Percentiles rank a stretch among this genome's conserved stretches.
Evolutionary conservation across 2,329 filamentous ascomycete genomes (phyloP).

Genomic region (Truncatella angustata): DNA sequence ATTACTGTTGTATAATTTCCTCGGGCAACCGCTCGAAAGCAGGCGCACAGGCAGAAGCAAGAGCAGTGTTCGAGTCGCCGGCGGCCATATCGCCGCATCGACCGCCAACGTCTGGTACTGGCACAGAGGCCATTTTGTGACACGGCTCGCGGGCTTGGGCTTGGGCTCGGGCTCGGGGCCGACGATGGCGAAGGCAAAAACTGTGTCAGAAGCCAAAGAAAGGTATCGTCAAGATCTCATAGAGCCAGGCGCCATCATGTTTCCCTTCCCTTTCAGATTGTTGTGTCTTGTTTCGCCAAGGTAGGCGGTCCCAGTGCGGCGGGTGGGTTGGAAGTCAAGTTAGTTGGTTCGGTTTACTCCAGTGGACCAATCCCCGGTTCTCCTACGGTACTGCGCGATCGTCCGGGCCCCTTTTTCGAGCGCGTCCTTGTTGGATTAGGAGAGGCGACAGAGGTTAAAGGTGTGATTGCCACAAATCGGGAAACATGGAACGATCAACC

Average conservation of each 20-base stretch:
- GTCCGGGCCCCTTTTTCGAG: not conserved
- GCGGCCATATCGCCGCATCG: constrained; percentile 5
- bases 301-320: not conserved
- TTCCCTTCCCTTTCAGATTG: not conserved
- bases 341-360: not conserved
- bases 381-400: not conserved
- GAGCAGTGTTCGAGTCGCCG: too few relatives aligned
- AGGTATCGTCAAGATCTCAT: not conserved
- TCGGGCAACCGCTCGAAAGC: constrained; percentile 60
- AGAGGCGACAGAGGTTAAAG: not conserved
- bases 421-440: too few relatives aligned
- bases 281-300: not conserved
- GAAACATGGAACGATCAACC: not conserved
- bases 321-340: not conserved
- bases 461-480: constrained; percentile 1
- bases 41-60: constrained; percentile 17
- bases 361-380: not conserved
- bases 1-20: constrained; percentile 68
- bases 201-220: too few relatives aligned
- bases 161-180: too few relatives aligned
- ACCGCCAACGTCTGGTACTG: not conserved
- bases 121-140: not conserved
- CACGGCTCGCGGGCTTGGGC: not conserved
- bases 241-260: not conserved
- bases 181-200: too few relatives aligned